Evolutionary conservation across 768 basidiomycete species (phyloP).

Genomic region (Boletus speciosus): DNA sequence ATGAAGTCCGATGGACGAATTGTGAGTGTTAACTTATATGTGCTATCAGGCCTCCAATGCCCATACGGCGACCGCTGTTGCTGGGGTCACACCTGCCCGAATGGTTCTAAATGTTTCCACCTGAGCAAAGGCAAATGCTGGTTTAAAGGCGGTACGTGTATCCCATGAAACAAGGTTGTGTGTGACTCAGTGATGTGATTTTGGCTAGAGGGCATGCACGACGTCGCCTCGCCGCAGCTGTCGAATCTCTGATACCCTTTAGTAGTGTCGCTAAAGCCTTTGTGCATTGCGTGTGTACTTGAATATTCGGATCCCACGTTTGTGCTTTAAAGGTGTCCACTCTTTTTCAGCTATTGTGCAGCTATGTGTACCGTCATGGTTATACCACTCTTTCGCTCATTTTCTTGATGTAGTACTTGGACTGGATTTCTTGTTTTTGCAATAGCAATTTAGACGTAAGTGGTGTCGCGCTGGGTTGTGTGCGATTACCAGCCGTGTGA

Average conservation of each 20-base stretch:
- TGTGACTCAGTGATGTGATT: slow-evolving; percentile 1
- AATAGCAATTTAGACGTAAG: slow-evolving; percentile 23
- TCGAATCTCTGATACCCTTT: slow-evolving; percentile 21
- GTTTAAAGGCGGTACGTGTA: slow-evolving; percentile 68
- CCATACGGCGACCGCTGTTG: slow-evolving; percentile 76
- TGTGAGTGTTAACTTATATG: slow-evolving; percentile 3
- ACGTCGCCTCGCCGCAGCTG: slow-evolving; percentile 16
- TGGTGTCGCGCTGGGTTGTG: slow-evolving; percentile 5
- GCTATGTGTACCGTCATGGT: slow-evolving; percentile 20
- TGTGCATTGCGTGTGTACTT: slow-evolving; percentile 2
- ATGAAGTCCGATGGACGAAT: slow-evolving; percentile 5
- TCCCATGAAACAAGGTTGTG: background rate
- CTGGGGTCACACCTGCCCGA: slow-evolving; percentile 83
- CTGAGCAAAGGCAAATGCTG: slow-evolving; percentile 80
- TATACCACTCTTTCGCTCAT: slow-evolving; percentile 28
- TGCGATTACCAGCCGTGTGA: slow-evolving; percentile 50
- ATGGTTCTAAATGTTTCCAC: slow-evolving; percentile 67
- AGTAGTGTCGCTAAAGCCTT: slow-evolving; percentile 1
- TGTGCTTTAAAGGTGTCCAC: slow-evolving; percentile 25
- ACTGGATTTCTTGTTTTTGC: slow-evolving; percentile 23
- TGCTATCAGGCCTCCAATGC: slow-evolving; percentile 55
- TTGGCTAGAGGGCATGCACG: slow-evolving; percentile 41
- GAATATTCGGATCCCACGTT: slow-evolving; percentile 9
- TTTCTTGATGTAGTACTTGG: slow-evolving; percentile 29
- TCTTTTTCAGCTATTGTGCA: slow-evolving; percentile 18